These are phyloP conservation scores for Zopfochytrium polystomum DNA, from an alignment of 371 early-diverging fungal genomes.

Conservation along the genomic window DNA sequence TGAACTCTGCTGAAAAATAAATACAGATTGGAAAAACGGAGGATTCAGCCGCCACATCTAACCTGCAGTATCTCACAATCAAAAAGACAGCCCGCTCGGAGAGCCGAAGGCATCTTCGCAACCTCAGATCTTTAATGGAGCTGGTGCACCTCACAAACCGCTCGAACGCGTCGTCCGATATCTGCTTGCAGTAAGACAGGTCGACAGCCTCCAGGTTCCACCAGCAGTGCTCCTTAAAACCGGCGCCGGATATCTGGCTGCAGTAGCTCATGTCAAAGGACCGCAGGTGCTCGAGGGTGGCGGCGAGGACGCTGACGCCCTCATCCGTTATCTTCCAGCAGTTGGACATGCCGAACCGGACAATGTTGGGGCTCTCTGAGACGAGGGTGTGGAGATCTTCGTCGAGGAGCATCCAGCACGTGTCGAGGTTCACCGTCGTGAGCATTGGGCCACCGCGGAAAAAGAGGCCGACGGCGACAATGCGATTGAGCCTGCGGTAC, in stretches of 20 bases:
- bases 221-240: slow-evolving; percentile 41
- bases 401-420: slow-evolving; percentile 44
- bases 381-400: slow-evolving; percentile 32
- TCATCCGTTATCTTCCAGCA: slow-evolving; percentile 51
- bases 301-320: slow-evolving; percentile 31
- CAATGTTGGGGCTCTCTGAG: slow-evolving; percentile 34
- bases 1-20: no score
- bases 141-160: slow-evolving; percentile 35
- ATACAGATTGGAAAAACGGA: no score
- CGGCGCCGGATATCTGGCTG: slow-evolving; percentile 41
- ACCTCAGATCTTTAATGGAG: slow-evolving; percentile 29
- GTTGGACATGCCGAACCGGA: slow-evolving; percentile 36
- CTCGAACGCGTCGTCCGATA: slow-evolving; percentile 44
- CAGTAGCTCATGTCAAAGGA: slow-evolving; percentile 43
- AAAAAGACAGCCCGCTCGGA: slow-evolving; percentile 46
- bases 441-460: no score
- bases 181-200: slow-evolving; percentile 46
- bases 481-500: no score
- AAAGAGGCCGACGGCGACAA: no score
- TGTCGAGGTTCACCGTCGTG: slow-evolving; percentile 33
- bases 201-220: slow-evolving; percentile 28
- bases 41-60: no score
- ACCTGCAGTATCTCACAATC: slow-evolving; percentile 45
- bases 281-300: slow-evolving; percentile 18
- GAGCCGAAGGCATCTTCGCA: slow-evolving; percentile 42